Conservation (phyloP, 306 rosid genomes). For the Prunus armeniaca region DNA sequence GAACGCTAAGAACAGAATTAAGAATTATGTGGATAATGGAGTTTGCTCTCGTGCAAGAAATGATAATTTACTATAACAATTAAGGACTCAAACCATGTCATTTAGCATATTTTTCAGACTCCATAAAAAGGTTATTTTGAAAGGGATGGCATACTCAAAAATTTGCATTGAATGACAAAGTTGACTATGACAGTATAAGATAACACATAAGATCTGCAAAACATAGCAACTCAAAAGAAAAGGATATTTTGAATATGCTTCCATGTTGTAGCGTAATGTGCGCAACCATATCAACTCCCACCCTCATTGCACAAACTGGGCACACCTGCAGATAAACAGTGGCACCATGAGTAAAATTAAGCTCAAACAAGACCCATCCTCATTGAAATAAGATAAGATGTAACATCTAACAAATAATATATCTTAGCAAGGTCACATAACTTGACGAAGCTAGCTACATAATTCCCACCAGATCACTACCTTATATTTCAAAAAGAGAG, state of each 20-base stretch:
- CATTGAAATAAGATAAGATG: not conserved
- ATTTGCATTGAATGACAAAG: slow-evolving; percentile 9
- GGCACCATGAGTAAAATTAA: slow-evolving; percentile 13
- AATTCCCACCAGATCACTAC: not conserved
- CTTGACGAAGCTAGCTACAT: not conserved
- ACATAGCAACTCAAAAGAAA: slow-evolving; percentile 22
- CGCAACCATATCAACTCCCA: slow-evolving; percentile 96
- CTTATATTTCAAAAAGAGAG: not conserved
- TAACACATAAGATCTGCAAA: not conserved
- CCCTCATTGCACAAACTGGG: slow-evolving; percentile 91
- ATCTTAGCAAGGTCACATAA: not conserved
- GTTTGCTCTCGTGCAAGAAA: not conserved
- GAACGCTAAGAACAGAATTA: not conserved
- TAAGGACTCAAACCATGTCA: not conserved
- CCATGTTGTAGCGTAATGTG: slow-evolving; percentile 96
- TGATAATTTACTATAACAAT: not conserved
- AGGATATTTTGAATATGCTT: slow-evolving; percentile 95
- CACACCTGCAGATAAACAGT: slow-evolving; percentile 65
- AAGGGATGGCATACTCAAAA: not conserved
- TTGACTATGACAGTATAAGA: not conserved
- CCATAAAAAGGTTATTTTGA: not conserved
- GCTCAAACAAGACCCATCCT: not conserved
- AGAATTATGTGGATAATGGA: not conserved
- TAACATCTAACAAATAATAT: not conserved
- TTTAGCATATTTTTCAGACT: not conserved